Conservation (phyloP, 2,329 filamentous ascomycete species). For the Exophiala mesophila region DNA sequence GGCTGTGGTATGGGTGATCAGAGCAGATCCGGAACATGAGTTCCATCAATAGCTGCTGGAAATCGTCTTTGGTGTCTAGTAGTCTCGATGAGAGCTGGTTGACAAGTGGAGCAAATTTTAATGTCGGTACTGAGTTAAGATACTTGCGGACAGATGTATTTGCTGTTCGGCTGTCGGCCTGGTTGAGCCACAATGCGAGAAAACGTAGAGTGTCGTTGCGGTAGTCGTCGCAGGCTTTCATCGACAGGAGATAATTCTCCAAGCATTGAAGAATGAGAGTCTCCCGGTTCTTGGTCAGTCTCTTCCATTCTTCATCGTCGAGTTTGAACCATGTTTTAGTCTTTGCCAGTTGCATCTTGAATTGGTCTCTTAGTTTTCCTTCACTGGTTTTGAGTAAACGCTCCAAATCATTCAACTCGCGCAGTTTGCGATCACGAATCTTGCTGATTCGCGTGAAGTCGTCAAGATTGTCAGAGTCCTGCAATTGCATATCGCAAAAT, state of each 20-base stretch:
- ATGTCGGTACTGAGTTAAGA: constrained; percentile 70
- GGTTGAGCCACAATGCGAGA: constrained; percentile 88
- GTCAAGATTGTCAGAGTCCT: constrained; percentile 77
- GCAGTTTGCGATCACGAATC: constrained; percentile 71
- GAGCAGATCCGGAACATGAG: constrained; percentile 79
- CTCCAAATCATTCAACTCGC: constrained; percentile 72
- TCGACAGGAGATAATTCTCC: constrained; percentile 84
- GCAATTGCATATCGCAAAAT: constrained; percentile 91
- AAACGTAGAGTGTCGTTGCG: constrained; percentile 89
- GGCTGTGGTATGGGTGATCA: constrained; percentile 93
- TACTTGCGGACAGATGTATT: constrained; percentile 71
- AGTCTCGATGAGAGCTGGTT: constrained; percentile 95
- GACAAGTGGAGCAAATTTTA: constrained; percentile 89
- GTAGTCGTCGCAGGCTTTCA: constrained; percentile 80
- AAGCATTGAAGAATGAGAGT: constrained; percentile 83
- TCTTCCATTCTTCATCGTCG: constrained; percentile 78
- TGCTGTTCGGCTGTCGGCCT: constrained; percentile 68
- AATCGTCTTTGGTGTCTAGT: constrained; percentile 62
- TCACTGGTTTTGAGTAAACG: constrained; percentile 45
- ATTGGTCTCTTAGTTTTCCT: constrained; percentile 48
- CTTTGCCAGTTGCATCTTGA: constrained; percentile 60
- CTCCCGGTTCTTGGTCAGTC: constrained; percentile 69
- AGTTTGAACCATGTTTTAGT: constrained; percentile 87
- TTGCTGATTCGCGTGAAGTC: constrained; percentile 77
- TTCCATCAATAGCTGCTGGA: constrained; percentile 69